Percentiles rank a stretch among this genome's conserved stretches.
Evolutionary conservation across 1,284 basidiomycete species (phyloP).

Genomic region (Fistulina hepatica): DNA sequence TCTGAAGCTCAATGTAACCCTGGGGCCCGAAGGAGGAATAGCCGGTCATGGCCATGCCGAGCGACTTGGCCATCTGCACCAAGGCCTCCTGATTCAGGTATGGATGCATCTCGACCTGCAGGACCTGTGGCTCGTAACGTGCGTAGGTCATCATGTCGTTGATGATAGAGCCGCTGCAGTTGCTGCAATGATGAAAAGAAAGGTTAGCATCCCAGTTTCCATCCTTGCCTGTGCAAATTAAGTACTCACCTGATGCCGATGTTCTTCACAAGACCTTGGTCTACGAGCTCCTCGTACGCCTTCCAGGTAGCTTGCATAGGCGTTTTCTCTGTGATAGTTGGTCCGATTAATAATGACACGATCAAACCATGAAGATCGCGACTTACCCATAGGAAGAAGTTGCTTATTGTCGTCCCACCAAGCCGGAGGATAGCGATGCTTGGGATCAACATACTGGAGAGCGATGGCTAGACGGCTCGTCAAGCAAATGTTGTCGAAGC

Average conservation of each 20-base stretch:
- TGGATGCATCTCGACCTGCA: constrained; percentile 73
- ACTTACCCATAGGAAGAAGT: constrained; percentile 41
- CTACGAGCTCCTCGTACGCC: constrained; percentile 66
- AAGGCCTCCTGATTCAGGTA: constrained; percentile 62
- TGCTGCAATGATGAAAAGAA: constrained; percentile 29
- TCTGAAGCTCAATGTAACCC: constrained; percentile 56
- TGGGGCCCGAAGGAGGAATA: constrained; percentile 67
- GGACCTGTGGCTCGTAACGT: constrained; percentile 55
- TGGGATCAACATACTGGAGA: constrained; percentile 65
- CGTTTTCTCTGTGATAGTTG: constrained; percentile 36
- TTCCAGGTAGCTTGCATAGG: constrained; percentile 68
- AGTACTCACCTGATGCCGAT: constrained; percentile 52
- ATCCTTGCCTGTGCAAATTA: too few species aligned
- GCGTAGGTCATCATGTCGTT: constrained; percentile 63
- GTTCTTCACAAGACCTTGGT: constrained; percentile 58
- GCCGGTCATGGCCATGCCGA: constrained; percentile 61
- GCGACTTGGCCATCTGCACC: constrained; percentile 44
- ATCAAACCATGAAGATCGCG: too few species aligned
- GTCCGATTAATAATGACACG: constrained; percentile 8
- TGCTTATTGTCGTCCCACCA: constrained; percentile 62
- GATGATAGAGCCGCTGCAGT: constrained; percentile 52
- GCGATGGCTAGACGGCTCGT: too few species aligned
- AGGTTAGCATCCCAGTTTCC: background rate
- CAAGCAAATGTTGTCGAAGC: too few species aligned
- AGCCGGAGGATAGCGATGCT: constrained; percentile 67